phyloP scores from a whole-genome alignment of 1,284 basidiomycete species.

The Puccinia horiana region DNA sequence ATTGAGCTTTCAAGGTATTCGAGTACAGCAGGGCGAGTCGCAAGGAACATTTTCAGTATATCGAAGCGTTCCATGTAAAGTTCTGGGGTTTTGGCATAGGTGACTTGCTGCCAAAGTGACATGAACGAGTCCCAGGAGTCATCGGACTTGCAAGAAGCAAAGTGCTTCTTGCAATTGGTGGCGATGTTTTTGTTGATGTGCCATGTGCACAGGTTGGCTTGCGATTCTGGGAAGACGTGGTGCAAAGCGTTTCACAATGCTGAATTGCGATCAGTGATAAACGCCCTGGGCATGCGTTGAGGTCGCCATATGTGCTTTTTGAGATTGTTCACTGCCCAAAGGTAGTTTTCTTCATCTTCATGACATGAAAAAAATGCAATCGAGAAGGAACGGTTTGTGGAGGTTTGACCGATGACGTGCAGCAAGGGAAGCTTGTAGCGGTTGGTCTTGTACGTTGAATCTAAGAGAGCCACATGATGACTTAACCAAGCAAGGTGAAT shows the following conservation, averaged over 20 bases:
- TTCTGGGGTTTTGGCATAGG: not conserved
- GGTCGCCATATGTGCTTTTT: slow-evolving; percentile 1
- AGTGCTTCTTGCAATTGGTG: not conserved
- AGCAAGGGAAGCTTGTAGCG: no score
- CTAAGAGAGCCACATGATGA: slow-evolving; percentile 16
- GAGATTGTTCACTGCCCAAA: slow-evolving; percentile 7
- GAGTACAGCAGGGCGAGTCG: not conserved
- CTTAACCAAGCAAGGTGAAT: not conserved
- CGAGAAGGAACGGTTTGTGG: not conserved
- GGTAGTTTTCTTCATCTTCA: not conserved
- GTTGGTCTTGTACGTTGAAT: no score
- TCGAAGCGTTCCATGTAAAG: not conserved
- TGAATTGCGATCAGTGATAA: not conserved
- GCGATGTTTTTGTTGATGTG: not conserved
- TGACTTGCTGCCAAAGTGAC: not conserved
- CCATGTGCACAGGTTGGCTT: no score
- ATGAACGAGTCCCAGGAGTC: not conserved
- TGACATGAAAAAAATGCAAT: not conserved
- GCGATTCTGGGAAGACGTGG: not conserved
- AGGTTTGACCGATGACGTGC: not conserved
- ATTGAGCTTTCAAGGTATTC: not conserved
- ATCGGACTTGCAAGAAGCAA: not conserved
- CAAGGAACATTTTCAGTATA: not conserved
- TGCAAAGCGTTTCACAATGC: not conserved
- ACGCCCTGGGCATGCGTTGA: not conserved